Evolutionary conservation across 352 stramenopile genomes (phyloP).

Genomic region (Phytophthora vignae): DNA sequence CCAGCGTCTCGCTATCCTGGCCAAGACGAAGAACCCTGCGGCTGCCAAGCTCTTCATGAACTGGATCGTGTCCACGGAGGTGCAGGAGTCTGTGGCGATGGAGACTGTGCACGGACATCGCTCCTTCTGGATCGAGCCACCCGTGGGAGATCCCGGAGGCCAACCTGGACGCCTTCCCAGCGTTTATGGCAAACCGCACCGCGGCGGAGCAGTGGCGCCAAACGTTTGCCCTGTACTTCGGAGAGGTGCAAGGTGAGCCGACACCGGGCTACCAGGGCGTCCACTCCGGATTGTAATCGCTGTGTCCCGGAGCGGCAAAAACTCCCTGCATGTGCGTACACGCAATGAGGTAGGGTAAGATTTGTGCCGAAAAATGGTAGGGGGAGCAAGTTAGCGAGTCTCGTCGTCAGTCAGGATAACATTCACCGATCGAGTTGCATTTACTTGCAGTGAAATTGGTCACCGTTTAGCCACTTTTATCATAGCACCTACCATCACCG

Average conservation of each 20-base stretch:
- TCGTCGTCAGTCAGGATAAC: too few species aligned
- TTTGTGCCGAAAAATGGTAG: too few species aligned
- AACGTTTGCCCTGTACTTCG: slow-evolving; percentile 60
- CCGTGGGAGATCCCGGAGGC: slow-evolving; percentile 43
- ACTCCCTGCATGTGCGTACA: too few species aligned
- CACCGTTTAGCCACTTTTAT: too few species aligned
- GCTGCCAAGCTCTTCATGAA: slow-evolving; percentile 33
- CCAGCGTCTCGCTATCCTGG: slow-evolving; percentile 35
- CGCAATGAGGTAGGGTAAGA: too few species aligned
- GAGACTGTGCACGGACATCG: slow-evolving; percentile 40
- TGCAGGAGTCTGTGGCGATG: slow-evolving; percentile 30
- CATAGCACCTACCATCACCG: too few species aligned
- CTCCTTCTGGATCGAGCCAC: slow-evolving; percentile 19
- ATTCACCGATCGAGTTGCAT: too few species aligned
- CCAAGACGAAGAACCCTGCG: slow-evolving; percentile 25
- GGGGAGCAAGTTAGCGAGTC: too few species aligned
- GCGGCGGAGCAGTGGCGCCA: slow-evolving; percentile 37
- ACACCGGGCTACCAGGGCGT: slow-evolving; percentile 44
- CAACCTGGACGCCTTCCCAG: slow-evolving; percentile 33
- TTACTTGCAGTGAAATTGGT: too few species aligned
- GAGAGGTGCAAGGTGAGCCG: slow-evolving; percentile 50
- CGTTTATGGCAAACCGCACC: slow-evolving; percentile 55
- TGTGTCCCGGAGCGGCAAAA: too few species aligned
- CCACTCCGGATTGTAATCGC: slow-evolving; percentile 36
- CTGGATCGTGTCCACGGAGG: slow-evolving; percentile 40